Conservation (phyloP, 1,284 basidiomycete genomes). For the Leccinum subrobustum region DNA sequence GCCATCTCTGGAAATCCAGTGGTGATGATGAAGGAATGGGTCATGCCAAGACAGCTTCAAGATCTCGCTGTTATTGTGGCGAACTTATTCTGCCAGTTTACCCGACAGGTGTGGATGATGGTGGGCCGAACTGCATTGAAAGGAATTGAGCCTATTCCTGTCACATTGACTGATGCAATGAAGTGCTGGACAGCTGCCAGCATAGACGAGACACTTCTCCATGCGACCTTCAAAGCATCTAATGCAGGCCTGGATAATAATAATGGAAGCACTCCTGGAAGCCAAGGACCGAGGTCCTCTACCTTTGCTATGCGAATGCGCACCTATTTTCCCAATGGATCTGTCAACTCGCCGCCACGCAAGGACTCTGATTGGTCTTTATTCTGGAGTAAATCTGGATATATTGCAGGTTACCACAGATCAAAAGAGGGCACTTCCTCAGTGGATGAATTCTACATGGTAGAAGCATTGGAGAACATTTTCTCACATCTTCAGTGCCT, state of each 20-base stretch:
- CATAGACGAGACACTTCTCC: constrained; percentile 1
- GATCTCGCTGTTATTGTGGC: background rate
- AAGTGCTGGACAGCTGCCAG: constrained; percentile 8
- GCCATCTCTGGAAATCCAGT: background rate
- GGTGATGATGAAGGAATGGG: constrained; percentile 7
- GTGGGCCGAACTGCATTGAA: background rate
- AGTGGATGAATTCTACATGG: too few relatives aligned
- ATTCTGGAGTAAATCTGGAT: background rate
- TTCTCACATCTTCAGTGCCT: too few relatives aligned
- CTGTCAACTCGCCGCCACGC: background rate
- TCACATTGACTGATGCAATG: constrained; percentile 1
- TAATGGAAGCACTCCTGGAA: background rate
- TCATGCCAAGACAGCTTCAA: background rate
- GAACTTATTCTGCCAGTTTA: constrained; percentile 8
- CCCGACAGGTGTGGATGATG: constrained; percentile 12
- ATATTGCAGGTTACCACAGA: too few relatives aligned
- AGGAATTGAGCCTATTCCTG: background rate
- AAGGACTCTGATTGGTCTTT: constrained; percentile 1
- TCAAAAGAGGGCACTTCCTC: too few relatives aligned
- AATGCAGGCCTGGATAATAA: constrained; percentile 1
- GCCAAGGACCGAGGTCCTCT: background rate
- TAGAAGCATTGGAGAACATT: too few relatives aligned
- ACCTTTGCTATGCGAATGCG: background rate
- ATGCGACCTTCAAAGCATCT: background rate
- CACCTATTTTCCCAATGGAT: constrained; percentile 5